Percentiles rank a stretch among this genome's conserved stretches.
Evolutionary conservation across 169 alveolate genomes (phyloP).

Genomic region (Amoebophrya sp.): DNA sequence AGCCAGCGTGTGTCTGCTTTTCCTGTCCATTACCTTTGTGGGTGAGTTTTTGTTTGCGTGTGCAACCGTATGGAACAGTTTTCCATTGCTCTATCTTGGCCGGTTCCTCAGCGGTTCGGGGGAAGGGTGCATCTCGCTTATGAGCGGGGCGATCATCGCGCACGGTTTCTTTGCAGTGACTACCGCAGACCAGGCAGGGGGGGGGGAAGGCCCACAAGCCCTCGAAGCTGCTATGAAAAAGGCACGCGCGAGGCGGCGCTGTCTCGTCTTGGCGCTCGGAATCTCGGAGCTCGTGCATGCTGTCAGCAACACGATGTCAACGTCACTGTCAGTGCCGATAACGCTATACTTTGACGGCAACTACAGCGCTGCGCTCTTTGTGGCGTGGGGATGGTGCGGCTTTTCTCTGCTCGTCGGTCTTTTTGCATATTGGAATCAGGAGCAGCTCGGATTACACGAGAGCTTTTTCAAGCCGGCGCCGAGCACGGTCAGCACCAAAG

Average conservation of each 20-base stretch:
- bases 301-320: not conserved
- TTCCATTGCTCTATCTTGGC: not conserved
- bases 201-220: no score
- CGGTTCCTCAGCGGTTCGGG: not conserved
- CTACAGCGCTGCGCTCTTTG: not conserved
- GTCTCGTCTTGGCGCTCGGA: not conserved
- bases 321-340: not conserved
- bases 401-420: not conserved
- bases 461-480: not conserved
- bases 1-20: not conserved
- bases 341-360: not conserved
- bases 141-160: not conserved
- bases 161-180: not conserved
- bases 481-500: no score
- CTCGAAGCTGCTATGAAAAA: no score
- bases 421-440: not conserved
- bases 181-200: not conserved
- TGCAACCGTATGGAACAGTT: not conserved
- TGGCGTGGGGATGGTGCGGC: not conserved
- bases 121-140: slow-evolving; percentile 1
- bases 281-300: not conserved
- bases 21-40: not conserved
- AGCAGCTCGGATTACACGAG: not conserved
- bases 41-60: not conserved
- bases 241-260: not conserved